Conservation (phyloP, 1,284 basidiomycete genomes). For the Tylopilus orsonianus region DNA sequence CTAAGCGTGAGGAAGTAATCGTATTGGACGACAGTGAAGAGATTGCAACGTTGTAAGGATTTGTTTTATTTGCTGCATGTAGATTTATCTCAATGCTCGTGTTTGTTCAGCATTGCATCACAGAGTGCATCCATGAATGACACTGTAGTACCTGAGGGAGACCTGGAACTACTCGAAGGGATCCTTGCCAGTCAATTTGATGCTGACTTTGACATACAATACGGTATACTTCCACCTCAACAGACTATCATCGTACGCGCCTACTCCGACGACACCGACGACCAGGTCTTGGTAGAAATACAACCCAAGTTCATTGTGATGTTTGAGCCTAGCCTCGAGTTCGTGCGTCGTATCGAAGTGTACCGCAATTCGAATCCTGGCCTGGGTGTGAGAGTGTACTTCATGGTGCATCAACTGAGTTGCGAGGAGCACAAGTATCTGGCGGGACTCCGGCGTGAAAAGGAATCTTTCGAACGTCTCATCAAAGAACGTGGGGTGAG, state of each 20-base stretch:
- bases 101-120: conserved; percentile 19
- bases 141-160: conserved; percentile 20
- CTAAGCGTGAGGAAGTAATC: conserved; percentile 38
- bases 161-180: conserved; percentile 35
- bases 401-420: conserved; percentile 90
- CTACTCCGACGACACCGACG: conserved; percentile 92
- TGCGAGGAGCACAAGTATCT: conserved; percentile 97
- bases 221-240: conserved; percentile 79
- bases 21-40: conserved; percentile 52
- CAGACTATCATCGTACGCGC: conserved; percentile 85
- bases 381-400: conserved; percentile 88
- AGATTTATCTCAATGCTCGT: neutral
- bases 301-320: conserved; percentile 91
- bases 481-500: conserved; percentile 90
- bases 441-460: conserved; percentile 85
- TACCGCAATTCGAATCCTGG: conserved; percentile 83
- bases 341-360: conserved; percentile 91
- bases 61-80: neutral
- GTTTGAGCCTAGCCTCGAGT: conserved; percentile 94
- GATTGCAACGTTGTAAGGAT: conserved; percentile 26
- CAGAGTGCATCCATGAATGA: conserved; percentile 19
- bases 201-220: conserved; percentile 73
- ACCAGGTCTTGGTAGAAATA: conserved; percentile 84
- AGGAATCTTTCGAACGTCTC: conserved; percentile 90
- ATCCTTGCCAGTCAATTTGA: conserved; percentile 30